Base-by-base conservation (phyloP, 768 basidiomycete genomes). In the Hemileccinum impolitum region DNA sequence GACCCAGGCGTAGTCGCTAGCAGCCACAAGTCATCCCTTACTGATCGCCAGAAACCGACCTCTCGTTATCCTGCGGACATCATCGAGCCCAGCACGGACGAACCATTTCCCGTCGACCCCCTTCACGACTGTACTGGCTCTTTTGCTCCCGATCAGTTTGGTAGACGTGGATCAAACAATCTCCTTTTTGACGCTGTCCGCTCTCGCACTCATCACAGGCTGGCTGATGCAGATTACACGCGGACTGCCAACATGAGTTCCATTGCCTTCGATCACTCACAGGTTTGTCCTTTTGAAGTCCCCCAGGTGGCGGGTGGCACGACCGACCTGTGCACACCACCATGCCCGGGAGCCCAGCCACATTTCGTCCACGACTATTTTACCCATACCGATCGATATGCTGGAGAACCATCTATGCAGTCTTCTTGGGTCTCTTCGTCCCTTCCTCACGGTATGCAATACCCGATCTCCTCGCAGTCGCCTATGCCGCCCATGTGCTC, bases 101-200 rank as follows among this genome's bases (percentile, higher is more conserved):
- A 60, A 32, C 18, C 44, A 9, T 39, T 50, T 38, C 25, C 57
- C 10, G 26, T 41, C 17, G 59, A 64, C 42, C 52, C 52, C 36
- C 47, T 51, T 18, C 41, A 54, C 48, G 53, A 50, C 32, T 45
- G 56, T 38, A n/a, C 41, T 37, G 46, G 50, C 21, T n/a, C 50
- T 15, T 48, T 52, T 14, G 9, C 38, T 42, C 15, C 53, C 34
- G 61, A 57, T 56, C 66, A 66, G 36, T 56, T 54, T 44, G 66
- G 64, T 35, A 64, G 70, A 37, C 70, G 65, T 32, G 62, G 58
- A 38, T 68, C 69, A 40, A 73, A 72, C 51, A 67, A 70, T 45
- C 53, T 71, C 14, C 59, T 70, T 45, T 74, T 73, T 53, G 75
- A 72, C 64, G 64, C 70, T 36, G 60, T 69, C 42, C 58, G 55